Base-by-base conservation (phyloP, 306 rosid genomes). In the Rosa chinensis region DNA sequence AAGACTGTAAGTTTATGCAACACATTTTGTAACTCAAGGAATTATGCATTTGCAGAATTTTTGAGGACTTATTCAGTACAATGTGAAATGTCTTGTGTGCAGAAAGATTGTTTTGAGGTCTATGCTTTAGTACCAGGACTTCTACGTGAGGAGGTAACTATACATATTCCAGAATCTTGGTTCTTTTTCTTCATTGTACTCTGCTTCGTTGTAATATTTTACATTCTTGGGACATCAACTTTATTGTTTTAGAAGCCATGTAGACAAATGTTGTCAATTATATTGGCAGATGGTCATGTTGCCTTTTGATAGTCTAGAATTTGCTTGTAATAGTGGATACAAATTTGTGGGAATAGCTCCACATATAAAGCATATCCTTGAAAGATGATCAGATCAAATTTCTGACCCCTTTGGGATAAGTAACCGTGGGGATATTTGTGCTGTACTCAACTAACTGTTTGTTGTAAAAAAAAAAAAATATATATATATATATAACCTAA, bases 121-220 rank as follows among this genome's bases (percentile, higher is more conserved):
- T 96, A 91, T 83, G 99, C 99, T 80, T 84, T 93, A 86, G 99
- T 96, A 85, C 99, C 99, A 20, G 99, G 99, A 47, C 97, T 96
- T 83, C 90, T 96, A 17, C 96, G 99, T 18, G 99, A 96, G 83
- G 99, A 96, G 99, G 99, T 93, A 85, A 72, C 66, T 67, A 55
- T 78, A 71, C 55, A 8, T 10, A 35, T 50, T 70, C 56, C 66
- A 32, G 69, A 81, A 77, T 82, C 74, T 75, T 32, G 20, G 40
- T 72, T 72, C 50, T 28, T 66, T 59, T 49, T 56, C 28, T 20
- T 66, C 11, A 0, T 35, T 63, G 17, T 69, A 64, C 35, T 59
- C 44, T 44, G 75, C 62, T 67, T 32, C 18, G 17, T 16, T 17
- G 1, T 21, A 1, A 12, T n/a, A n/a, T 16, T 20, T 48, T 48